These are phyloP conservation scores for Bruguiera gymnorhiza DNA, from an alignment of 345 rosid genomes.

Conservation along the genomic window DNA sequence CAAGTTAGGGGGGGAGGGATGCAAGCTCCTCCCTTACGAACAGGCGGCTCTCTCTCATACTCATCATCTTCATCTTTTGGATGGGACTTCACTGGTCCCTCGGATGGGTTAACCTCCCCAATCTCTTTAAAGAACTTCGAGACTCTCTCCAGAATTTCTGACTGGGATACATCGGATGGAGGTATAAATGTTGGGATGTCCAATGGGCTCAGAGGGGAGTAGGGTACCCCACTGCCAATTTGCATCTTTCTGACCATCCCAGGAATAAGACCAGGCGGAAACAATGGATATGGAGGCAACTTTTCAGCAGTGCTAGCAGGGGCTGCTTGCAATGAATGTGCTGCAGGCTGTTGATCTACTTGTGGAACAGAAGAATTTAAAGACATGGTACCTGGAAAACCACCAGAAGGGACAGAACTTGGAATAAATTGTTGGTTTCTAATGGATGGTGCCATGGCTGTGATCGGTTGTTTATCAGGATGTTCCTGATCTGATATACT, in stretches of 20 bases:
- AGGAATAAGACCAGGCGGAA: slow-evolving; percentile 98
- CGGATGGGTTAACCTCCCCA: slow-evolving; percentile 86
- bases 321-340: slow-evolving; percentile 27
- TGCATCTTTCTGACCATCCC: slow-evolving; percentile 99
- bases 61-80: slow-evolving; percentile 64
- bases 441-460: slow-evolving; percentile 38
- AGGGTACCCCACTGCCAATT: slow-evolving; percentile 96
- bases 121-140: slow-evolving; percentile 89
- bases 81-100: slow-evolving; percentile 63
- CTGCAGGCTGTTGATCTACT: slow-evolving; percentile 36
- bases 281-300: slow-evolving; percentile 82
- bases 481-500: slow-evolving; percentile 47
- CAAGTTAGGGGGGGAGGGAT: slow-evolving; percentile 85
- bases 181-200: slow-evolving; percentile 93
- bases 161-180: slow-evolving; percentile 71
- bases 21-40: slow-evolving; percentile 81
- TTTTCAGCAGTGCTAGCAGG: slow-evolving; percentile 57
- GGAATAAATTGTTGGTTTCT: slow-evolving; percentile 62
- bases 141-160: slow-evolving; percentile 77
- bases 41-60: slow-evolving; percentile 57
- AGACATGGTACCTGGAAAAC: slow-evolving; percentile 67
- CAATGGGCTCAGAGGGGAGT: slow-evolving; percentile 88
- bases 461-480: slow-evolving; percentile 40
- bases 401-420: slow-evolving; percentile 46
- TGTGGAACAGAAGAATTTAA: slow-evolving; percentile 54